These are phyloP conservation scores for Cladosporium halotolerans DNA, from an alignment of 2,329 filamentous ascomycete genomes.

Conservation along the genomic window DNA sequence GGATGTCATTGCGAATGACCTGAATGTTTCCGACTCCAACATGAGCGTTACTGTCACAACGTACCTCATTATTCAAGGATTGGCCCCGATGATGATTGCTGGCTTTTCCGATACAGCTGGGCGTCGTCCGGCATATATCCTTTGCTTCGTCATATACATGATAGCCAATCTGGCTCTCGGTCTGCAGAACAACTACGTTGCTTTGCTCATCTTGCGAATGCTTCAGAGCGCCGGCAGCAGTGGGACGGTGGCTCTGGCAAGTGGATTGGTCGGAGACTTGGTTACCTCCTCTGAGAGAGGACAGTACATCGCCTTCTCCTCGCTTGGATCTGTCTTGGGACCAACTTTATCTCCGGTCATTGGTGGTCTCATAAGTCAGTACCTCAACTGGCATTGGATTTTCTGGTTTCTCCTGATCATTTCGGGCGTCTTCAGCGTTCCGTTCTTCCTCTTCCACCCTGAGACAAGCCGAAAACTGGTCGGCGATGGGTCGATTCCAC, in stretches of 20 bases:
- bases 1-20: constrained; percentile 31
- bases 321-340: constrained; percentile 46
- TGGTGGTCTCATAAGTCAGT: constrained; percentile 58
- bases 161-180: constrained; percentile 31
- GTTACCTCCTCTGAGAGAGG: constrained; percentile 64
- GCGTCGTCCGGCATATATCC: constrained; percentile 28
- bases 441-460: constrained; percentile 52
- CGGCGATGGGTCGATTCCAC: constrained; percentile 55
- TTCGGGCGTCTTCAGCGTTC: constrained; percentile 43
- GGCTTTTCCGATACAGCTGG: constrained; percentile 28
- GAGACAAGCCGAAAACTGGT: constrained; percentile 48
- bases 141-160: constrained; percentile 29
- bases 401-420: constrained; percentile 63
- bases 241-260: constrained; percentile 64
- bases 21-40: constrained; percentile 36
- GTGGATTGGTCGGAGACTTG: constrained; percentile 67
- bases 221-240: constrained; percentile 60
- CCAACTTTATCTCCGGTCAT: constrained; percentile 53
- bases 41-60: constrained; percentile 48
- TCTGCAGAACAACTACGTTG: constrained; percentile 29
- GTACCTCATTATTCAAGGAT: constrained; percentile 37
- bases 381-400: constrained; percentile 55
- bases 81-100: constrained; percentile 29
- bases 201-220: constrained; percentile 55
- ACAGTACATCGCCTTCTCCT: constrained; percentile 64